Base-by-base conservation (phyloP, 768 basidiomycete species). In the Serendipita sp. region DNA sequence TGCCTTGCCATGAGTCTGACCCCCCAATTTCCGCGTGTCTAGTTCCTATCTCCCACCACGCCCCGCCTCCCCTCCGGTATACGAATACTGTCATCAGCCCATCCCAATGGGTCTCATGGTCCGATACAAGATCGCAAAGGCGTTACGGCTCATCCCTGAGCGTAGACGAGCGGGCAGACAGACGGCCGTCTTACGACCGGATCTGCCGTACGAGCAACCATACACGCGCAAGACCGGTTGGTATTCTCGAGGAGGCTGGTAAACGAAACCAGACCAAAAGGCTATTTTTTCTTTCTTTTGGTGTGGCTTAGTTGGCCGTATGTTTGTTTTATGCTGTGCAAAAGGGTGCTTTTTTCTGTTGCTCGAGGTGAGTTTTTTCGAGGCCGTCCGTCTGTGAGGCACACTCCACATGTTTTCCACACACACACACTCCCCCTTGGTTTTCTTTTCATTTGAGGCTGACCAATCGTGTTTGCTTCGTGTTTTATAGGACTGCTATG, bases 81-180 rank as follows among this genome's bases (percentile, higher is more conserved):
- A 60, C 56, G 56, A 60, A 32, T 36, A 36, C n/a, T 35, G n/a
- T 3, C 56, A 60, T 2, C 56, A 60, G 35, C 56, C 56, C 16
- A 60, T 38, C 16, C 56, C 56, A n/a, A 10, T 35, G 16, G 56
- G 23, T 10, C 35, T 60, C 16, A 60, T 60, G 56, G 35, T 60
- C 10, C 56, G 56, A 23, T 60, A 60, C 2, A 60, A 60, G 35
- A 60, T 60, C 35, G 56, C 56, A 32, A 30, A 36, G 35, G 56
- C 35, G 8, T n/a, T 60, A n/a, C 56, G 56, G 16, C 56, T 60
- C 23, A 60, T 60, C 34, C 56, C 56, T n/a, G 56, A 60, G 56
- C 23, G 56, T 16, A 23, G n/a, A n/a, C 23, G 56, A 23, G 56
- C 23, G 10, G 56, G 56, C 23, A 60, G 35, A n/a, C 56, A 60